A percentile compares a stretch with the other conserved stretches of the same genome.
Conservation (phyloP, 768 basidiomycete species). For the Rubroboletus satanas region DNA sequence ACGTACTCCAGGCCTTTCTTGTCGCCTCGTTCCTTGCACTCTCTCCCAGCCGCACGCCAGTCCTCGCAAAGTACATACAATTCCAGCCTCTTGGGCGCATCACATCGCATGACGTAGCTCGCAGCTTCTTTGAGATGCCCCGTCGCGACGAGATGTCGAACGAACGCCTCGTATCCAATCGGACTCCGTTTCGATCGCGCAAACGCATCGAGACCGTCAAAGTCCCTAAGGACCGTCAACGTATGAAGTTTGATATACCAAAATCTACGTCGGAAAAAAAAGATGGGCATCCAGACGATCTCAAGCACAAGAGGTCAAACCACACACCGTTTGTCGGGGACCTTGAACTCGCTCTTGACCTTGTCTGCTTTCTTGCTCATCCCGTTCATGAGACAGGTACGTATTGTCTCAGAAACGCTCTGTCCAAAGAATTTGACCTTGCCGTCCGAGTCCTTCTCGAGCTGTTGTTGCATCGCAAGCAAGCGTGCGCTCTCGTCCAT, state of each 20-base stretch:
- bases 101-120: slow-evolving; percentile 77
- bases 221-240: slow-evolving; percentile 74
- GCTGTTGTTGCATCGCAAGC: slow-evolving; percentile 76
- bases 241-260: slow-evolving; percentile 92
- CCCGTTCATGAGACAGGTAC: slow-evolving; percentile 69
- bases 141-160: slow-evolving; percentile 69
- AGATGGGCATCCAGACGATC: background rate
- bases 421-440: slow-evolving; percentile 78
- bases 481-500: slow-evolving; percentile 81
- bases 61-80: slow-evolving; percentile 89
- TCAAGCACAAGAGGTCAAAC: background rate
- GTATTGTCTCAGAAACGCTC: slow-evolving; percentile 85
- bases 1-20: slow-evolving; percentile 82
- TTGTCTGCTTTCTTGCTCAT: slow-evolving; percentile 88
- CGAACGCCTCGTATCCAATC: slow-evolving; percentile 93
- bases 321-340: slow-evolving; percentile 86
- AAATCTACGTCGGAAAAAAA: slow-evolving; percentile 51
- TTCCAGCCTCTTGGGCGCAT: slow-evolving; percentile 76
- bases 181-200: slow-evolving; percentile 86
- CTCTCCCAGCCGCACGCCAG: slow-evolving; percentile 82
- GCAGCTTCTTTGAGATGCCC: slow-evolving; percentile 76
- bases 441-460: slow-evolving; percentile 81
- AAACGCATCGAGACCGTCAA: slow-evolving; percentile 82
- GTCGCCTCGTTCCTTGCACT: slow-evolving; percentile 88
- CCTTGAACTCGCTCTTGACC: slow-evolving; percentile 84